Percentiles rank a stretch among this genome's conserved stretches.
These are phyloP conservation scores for Papiliotrema flavescens DNA, from an alignment of 1,284 basidiomycete genomes.

Conservation along the genomic window DNA sequence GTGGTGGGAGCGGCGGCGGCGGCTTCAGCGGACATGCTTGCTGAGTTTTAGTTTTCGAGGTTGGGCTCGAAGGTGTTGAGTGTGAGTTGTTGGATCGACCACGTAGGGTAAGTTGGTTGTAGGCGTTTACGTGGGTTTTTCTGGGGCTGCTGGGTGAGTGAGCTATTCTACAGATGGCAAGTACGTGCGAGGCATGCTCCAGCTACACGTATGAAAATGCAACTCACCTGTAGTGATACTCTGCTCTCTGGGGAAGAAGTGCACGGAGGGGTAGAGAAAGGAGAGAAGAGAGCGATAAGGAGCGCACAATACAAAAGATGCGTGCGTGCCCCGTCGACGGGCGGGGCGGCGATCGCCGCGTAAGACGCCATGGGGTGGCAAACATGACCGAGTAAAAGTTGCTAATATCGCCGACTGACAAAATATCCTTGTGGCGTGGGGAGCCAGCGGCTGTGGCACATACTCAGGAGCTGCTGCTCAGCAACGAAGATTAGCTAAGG, in stretches of 20 bases:
- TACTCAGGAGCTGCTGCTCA: background rate
- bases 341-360: no score
- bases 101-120: conserved; percentile 24
- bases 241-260: background rate
- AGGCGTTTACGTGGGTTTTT: conserved; percentile 44
- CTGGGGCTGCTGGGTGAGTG: conserved; percentile 1
- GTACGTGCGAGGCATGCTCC: background rate
- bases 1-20: conserved; percentile 28
- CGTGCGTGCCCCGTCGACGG: no score
- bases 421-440: background rate
- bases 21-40: conserved; percentile 33
- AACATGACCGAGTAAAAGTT: no score
- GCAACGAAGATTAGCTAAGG: no score
- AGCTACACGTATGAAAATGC: no score
- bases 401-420: no score
- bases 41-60: conserved; percentile 12
- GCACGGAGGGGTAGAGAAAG: background rate
- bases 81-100: conserved; percentile 31
- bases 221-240: background rate
- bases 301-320: background rate
- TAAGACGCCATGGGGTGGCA: no score
- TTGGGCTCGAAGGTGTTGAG: conserved; percentile 23
- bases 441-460: background rate
- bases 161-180: background rate
- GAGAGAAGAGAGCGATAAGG: background rate